These are phyloP conservation scores for Chenopodium quinoa DNA, from an alignment of 148 eudicot species.

Conservation along the genomic window DNA sequence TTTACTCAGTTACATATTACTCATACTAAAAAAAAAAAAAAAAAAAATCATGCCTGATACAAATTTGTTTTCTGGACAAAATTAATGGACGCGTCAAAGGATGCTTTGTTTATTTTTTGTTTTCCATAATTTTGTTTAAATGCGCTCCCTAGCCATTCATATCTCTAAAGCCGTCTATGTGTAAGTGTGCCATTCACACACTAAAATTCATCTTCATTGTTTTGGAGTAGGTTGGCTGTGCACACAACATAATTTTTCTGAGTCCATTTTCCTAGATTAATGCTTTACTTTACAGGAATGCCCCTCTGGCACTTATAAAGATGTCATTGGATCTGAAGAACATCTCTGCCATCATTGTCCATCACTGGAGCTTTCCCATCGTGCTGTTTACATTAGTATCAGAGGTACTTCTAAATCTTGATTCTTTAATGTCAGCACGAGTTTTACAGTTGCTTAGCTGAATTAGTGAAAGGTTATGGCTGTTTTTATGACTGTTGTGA, in stretches of 20 bases:
- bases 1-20: not conserved
- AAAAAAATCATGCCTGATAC: not conserved
- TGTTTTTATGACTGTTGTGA: not conserved
- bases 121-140: not conserved
- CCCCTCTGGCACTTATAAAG: conserved; percentile 85
- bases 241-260: not conserved
- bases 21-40: not conserved
- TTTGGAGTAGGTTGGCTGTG: not conserved
- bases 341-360: conserved; percentile 74
- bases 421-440: not conserved
- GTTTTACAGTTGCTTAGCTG: not conserved
- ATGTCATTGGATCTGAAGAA: conserved; percentile 72
- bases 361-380: conserved; percentile 67
- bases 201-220: not conserved
- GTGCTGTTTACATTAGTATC: conserved; percentile 57
- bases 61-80: not conserved
- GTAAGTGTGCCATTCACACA: not conserved
- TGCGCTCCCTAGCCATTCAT: not conserved
- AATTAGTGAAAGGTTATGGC: not conserved
- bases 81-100: not conserved
- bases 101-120: not conserved
- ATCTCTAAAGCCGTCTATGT: not conserved
- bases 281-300: conserved; percentile 61
- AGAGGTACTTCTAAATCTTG: conserved; percentile 52
- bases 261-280: conserved; percentile 8